Base-by-base conservation (phyloP, 768 basidiomycete genomes). In the Tricholoma hemisulphureum region DNA sequence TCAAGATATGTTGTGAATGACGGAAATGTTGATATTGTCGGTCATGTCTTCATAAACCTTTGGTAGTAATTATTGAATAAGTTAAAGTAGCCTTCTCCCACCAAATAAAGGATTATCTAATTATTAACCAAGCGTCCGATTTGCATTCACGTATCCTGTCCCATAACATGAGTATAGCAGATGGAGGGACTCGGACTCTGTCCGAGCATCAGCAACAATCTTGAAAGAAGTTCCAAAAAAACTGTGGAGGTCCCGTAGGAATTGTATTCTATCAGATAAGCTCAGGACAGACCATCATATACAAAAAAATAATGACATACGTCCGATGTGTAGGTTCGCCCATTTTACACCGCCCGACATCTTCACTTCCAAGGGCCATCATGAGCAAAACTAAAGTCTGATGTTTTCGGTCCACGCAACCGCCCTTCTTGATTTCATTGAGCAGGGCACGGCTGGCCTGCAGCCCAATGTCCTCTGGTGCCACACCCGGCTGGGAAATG, bases 331-430 rank as follows among this genome's bases (percentile, higher is more conserved):
- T 93, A 16, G 93, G 86, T 64, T 89, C 87, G 4, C 89, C 85
- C 85, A 98, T 89, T 57, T 84, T 78, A 75, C 91, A 93, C 59
- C 90, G 84, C 1, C 94, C 93, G 0, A 98, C 94, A 69, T 99
- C 97, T 68, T 98, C 97, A 59, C 93, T 95, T 8, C 97, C 97
- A n/a, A 98, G 77, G 3, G 91, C 88, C 93, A 99, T 95, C 79
- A 93, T 81, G 32, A 96, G 72, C 37, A 96, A 76, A 4, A 95
- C 88, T 8, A 98, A 76, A 48, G 79, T 82, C 72, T 99, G 97
- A 68, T 95, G 94, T 61, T 88, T 86, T 45, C 87, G 81, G 70
- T 98, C 97, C 2, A 98, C 83, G 67, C 96, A 98, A 4, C 97
- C 95, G 1, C 95, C 93, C 50, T 77, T 78, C 41, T 80, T 78